Conservation (phyloP, 225 moss, liverwort and hornwort species). For the Sphagnum contortum region DNA sequence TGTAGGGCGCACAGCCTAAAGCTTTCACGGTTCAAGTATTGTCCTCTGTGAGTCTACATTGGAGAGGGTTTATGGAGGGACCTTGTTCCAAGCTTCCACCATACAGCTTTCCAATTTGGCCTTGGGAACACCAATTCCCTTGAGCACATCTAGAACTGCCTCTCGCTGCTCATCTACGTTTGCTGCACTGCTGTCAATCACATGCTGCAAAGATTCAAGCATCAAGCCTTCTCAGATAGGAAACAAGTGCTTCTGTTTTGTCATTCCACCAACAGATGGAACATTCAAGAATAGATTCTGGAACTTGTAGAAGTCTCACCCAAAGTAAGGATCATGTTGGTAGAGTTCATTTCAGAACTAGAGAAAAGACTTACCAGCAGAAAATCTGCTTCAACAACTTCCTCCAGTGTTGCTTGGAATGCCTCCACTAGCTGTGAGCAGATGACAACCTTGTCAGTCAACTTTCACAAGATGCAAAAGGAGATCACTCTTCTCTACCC, state of each 20-base stretch:
- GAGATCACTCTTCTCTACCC: too few species aligned
- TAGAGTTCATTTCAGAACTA: too few species aligned
- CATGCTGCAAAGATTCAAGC: constrained; percentile 36
- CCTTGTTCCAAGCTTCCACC: constrained; percentile 88
- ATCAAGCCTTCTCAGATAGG: background rate
- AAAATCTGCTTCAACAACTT: constrained; percentile 81
- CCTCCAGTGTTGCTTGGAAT: constrained; percentile 74
- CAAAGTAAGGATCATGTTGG: too few species aligned
- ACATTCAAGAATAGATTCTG: too few species aligned
- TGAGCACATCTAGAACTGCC: constrained; percentile 58
- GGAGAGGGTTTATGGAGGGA: constrained; percentile 6
- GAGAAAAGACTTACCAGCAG: constrained; percentile 33
- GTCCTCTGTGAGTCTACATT: too few species aligned
- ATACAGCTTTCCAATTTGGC: constrained; percentile 48
- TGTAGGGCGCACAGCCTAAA: too few species aligned
- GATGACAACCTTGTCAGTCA: background rate
- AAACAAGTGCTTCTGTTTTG: too few species aligned
- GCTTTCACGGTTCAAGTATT: too few species aligned
- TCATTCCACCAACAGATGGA: too few species aligned
- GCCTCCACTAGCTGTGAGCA: constrained; percentile 68
- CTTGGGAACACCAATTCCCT: constrained; percentile 61
- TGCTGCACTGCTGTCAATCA: constrained; percentile 69
- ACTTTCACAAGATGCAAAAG: too few species aligned
- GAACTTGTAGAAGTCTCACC: too few species aligned
- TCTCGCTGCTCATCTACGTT: constrained; percentile 66